These are phyloP conservation scores for Acacia concinna DNA, from an alignment of 331 rosid genomes.

Conservation along the genomic window DNA sequence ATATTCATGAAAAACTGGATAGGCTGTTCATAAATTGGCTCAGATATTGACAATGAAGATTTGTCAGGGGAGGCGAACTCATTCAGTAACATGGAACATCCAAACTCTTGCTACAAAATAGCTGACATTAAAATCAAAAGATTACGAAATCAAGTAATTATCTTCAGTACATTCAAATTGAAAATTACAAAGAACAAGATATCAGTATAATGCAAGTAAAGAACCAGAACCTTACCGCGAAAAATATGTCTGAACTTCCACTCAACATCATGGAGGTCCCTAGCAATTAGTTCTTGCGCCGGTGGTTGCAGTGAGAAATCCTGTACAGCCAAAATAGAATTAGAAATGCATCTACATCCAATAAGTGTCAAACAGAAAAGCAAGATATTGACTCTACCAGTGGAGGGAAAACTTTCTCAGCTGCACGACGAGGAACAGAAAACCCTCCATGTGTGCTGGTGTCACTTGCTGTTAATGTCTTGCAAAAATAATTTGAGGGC, in stretches of 20 bases:
- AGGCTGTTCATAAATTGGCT: neutral
- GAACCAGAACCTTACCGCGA: constrained; percentile 53
- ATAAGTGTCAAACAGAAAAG: constrained; percentile 22
- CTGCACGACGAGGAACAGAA: constrained; percentile 97
- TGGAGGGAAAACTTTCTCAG: constrained; percentile 95
- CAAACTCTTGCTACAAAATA: neutral
- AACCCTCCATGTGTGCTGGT: constrained; percentile 97
- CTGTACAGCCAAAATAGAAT: constrained; percentile 43
- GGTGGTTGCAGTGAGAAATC: constrained; percentile 90
- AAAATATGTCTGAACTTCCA: constrained; percentile 95
- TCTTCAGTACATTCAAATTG: neutral
- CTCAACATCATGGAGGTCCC: constrained; percentile 91
- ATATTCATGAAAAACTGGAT: neutral
- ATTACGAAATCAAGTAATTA: neutral
- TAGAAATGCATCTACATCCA: constrained; percentile 34
- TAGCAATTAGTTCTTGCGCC: constrained; percentile 88
- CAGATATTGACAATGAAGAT: neutral
- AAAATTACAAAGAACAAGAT: constrained; percentile 14
- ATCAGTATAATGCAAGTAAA: neutral
- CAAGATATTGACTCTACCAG: constrained; percentile 48
- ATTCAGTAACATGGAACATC: neutral
- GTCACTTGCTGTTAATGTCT: constrained; percentile 91
- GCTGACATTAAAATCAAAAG: neutral
- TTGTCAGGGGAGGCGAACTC: neutral
- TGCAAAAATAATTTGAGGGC: constrained; percentile 92